Percentiles rank a stretch among this genome's conserved stretches.
phyloP scores from a whole-genome alignment of 2,329 filamentous ascomycete species.

The Daldinia sp. region DNA sequence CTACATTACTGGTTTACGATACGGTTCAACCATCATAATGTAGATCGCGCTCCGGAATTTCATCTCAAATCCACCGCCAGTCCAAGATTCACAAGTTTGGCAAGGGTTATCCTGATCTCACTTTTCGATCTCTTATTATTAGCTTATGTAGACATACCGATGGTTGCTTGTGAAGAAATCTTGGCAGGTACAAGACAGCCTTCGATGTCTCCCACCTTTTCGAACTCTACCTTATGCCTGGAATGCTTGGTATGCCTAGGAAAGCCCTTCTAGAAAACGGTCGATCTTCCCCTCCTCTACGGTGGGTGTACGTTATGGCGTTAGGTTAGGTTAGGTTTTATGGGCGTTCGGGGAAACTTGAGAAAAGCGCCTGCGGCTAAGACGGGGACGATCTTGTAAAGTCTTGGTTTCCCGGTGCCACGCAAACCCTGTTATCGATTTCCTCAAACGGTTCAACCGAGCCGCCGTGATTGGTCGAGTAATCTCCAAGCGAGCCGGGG shows the following conservation, averaged over 20 bases:
- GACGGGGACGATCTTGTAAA: background rate
- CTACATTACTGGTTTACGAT: background rate
- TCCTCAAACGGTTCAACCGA: slow-evolving; percentile 32
- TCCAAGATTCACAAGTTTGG: slow-evolving; percentile 18
- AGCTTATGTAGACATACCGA: slow-evolving; percentile 13
- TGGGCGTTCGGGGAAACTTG: background rate
- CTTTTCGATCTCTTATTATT: slow-evolving; percentile 29
- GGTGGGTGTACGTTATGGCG: background rate
- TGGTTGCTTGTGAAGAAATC: slow-evolving; percentile 12
- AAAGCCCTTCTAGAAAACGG: slow-evolving; percentile 1
- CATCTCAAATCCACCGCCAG: slow-evolving; percentile 5
- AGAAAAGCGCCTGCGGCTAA: background rate
- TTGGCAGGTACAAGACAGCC: slow-evolving; percentile 31
- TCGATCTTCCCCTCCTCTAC: background rate
- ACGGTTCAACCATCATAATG: background rate
- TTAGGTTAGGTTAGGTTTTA: too few relatives aligned
- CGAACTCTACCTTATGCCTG: background rate
- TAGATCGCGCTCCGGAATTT: background rate
- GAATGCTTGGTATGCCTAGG: too few relatives aligned
- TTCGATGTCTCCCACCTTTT: slow-evolving; percentile 1
- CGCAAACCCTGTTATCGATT: slow-evolving; percentile 21
- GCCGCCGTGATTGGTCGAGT: slow-evolving; percentile 19
- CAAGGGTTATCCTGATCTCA: slow-evolving; percentile 21
- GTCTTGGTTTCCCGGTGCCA: slow-evolving; percentile 1
- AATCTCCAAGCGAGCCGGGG: background rate